Evolutionary conservation across 116 monocot genomes (phyloP), one percentile per base, ranked within the genome.

Genomic region (Iris pallida): DNA sequence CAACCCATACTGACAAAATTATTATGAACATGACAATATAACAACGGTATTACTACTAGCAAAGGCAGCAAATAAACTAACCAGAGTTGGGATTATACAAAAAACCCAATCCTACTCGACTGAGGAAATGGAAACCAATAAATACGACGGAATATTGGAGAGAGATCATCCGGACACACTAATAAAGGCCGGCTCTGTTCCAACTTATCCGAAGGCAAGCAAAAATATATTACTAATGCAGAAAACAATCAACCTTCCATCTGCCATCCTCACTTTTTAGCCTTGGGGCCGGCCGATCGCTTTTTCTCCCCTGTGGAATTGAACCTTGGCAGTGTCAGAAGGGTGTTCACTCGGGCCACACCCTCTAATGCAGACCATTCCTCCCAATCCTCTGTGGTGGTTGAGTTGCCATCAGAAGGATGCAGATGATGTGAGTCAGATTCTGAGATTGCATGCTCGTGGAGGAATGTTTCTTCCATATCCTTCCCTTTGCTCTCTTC

Each of bases 301-400:
- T 51, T 30, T 30, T 30, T 41, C 45, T n/a, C 49, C 42, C 17
- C 65, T 6, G 66, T 45, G 43, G 52, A 67, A 57, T 0, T 51
- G 49, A 76, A 81, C 70, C 75, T 83, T 13, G 80, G 81, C 6
- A 87, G 61, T 13, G 75, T 80, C 49, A 78, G 45, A 18, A 87
- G 16, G 20, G 83, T 77, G 57, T 83, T 75, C 55, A 68, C 49
- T 9, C 83, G 63, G 0, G 78, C 74, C 13, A 83, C 78, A 5
- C 83, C 86, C 60, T 86, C 82, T 17, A 86, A 59, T 7, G 79
- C 79, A 42, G 80, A 79, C 86, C 83, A 79, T 8, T 76, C 70
- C 46, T 83, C 75, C 19, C 42, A 55, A n/a, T 65, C 66, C 18
- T 11, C 3, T 15, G 46, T 18, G 16, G 7, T 47, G 20, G 47